Percentiles rank a stretch among this genome's conserved stretches.
These are phyloP conservation scores for Neoscytalidium dimidiatum DNA, from an alignment of 2,329 filamentous ascomycete species.

Conservation along the genomic window DNA sequence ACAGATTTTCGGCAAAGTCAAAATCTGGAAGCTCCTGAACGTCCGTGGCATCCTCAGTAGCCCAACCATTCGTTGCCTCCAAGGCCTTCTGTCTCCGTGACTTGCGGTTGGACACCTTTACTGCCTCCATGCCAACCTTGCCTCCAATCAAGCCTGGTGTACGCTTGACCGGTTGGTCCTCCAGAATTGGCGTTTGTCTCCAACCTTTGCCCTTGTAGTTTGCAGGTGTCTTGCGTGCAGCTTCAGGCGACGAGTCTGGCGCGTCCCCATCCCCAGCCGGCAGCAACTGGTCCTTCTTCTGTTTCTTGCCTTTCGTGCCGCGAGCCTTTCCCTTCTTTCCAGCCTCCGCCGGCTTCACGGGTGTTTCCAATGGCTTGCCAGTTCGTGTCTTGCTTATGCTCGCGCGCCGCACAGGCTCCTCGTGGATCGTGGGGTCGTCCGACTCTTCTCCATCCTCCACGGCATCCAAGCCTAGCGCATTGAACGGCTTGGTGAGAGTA, in stretches of 20 bases:
- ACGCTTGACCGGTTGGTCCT: slow-evolving; percentile 53
- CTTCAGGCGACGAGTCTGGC: slow-evolving; percentile 30
- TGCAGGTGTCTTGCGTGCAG: slow-evolving; percentile 35
- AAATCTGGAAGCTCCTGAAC: slow-evolving; percentile 93
- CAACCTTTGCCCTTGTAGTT: slow-evolving; percentile 62
- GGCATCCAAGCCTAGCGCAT: slow-evolving; percentile 41
- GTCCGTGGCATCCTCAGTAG: slow-evolving; percentile 93
- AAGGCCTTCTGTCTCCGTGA: slow-evolving; percentile 50
- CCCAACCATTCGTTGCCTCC: slow-evolving; percentile 79
- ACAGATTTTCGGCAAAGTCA: slow-evolving; percentile 85
- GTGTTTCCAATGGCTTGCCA: slow-evolving; percentile 40
- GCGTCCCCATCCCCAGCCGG: slow-evolving; percentile 35
- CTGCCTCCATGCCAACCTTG: slow-evolving; percentile 38
- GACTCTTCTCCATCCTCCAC: slow-evolving; percentile 36
- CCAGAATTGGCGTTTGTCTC: slow-evolving; percentile 67
- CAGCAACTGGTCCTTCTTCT: slow-evolving; percentile 30
- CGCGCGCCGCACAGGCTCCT: slow-evolving; percentile 31
- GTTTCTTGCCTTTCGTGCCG: slow-evolving; percentile 48
- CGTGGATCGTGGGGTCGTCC: slow-evolving; percentile 33
- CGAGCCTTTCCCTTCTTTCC: slow-evolving; percentile 48
- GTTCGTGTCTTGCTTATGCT: slow-evolving; percentile 43
- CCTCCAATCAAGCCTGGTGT: slow-evolving; percentile 42
- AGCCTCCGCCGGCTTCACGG: slow-evolving; percentile 36
- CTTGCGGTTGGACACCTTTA: slow-evolving; percentile 41
- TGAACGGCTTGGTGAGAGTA: slow-evolving; percentile 42